A percentile compares a stretch with the other conserved stretches of the same genome.
Evolutionary conservation across 345 rosid genomes (phyloP).

Genomic region (Corchorus capsularis): DNA sequence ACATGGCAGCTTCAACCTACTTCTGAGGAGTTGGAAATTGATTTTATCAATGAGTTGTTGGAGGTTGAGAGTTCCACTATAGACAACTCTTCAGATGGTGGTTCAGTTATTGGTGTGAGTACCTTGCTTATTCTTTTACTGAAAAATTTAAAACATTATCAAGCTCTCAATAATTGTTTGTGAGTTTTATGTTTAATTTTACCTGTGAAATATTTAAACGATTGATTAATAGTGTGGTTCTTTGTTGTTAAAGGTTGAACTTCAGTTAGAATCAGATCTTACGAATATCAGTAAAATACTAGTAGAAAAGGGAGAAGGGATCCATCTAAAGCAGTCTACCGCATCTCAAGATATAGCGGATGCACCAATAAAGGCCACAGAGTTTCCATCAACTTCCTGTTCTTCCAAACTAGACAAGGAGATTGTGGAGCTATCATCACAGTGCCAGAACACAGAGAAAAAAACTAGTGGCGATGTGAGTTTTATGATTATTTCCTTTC

Average conservation of each 20-base stretch:
- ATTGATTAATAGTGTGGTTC: not conserved
- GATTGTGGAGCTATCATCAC: not conserved
- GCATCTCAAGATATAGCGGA: constrained; percentile 5
- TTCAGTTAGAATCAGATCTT: constrained; percentile 18
- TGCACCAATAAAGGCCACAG: constrained; percentile 1
- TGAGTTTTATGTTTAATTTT: constrained; percentile 19
- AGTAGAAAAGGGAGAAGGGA: constrained; percentile 3
- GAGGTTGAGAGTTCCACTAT: constrained; percentile 19
- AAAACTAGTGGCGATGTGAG: constrained; percentile 23
- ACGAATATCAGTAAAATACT: constrained; percentile 15
- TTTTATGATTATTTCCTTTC: not conserved
- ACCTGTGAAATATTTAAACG: too few species aligned
- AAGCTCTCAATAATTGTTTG: not conserved
- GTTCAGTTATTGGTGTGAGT: constrained; percentile 27
- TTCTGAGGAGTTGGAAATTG: constrained; percentile 29
- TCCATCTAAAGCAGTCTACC: constrained; percentile 1
- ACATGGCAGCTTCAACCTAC: constrained; percentile 42
- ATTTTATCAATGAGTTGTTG: constrained; percentile 31
- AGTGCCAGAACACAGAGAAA: not conserved
- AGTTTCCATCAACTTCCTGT: constrained; percentile 7
- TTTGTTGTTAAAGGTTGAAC: constrained; percentile 21
- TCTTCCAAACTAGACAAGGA: not conserved
- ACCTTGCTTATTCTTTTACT: not conserved
- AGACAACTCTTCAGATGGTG: constrained; percentile 8
- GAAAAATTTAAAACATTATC: not conserved